Conservation (phyloP, 495 filamentous ascomycete species). For the Cercophora samala region DNA sequence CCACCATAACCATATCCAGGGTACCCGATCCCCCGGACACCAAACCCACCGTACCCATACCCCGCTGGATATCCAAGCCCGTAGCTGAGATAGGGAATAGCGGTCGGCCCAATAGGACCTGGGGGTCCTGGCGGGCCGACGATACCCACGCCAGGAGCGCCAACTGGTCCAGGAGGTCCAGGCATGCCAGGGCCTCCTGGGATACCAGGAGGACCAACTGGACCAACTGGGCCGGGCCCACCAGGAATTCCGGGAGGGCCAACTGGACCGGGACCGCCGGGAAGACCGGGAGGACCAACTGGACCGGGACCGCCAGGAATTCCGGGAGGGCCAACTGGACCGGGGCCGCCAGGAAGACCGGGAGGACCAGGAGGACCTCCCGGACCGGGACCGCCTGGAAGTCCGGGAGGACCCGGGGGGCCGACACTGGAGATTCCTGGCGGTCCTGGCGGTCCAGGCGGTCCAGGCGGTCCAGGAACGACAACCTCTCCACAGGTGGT, state of each 20-base stretch:
- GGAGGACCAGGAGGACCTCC: not conserved
- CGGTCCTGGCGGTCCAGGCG: not conserved
- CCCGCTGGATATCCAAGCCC: not conserved
- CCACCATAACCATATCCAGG: constrained; percentile 3
- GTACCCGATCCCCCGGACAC: not conserved
- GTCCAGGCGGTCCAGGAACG: constrained; percentile 2
- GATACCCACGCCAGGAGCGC: too few species aligned
- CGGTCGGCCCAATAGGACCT: not conserved
- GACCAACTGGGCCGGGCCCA: not conserved
- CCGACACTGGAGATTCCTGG: not conserved
- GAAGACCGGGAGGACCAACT: not conserved
- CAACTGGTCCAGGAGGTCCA: not conserved
- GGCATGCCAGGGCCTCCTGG: not conserved
- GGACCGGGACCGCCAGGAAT: not conserved
- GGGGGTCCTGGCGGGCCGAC: not conserved
- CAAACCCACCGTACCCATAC: not conserved
- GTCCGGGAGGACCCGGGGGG: not conserved
- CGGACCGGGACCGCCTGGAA: not conserved
- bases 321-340: not conserved
- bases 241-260: not conserved
- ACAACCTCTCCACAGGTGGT: not conserved
- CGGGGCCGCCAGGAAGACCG: not conserved
- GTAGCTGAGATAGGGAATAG: constrained; percentile 1
- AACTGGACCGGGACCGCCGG: not conserved
- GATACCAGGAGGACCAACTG: not conserved